Evolutionary conservation across 2,329 filamentous ascomycete species (phyloP), one percentile per base, ranked within the genome.

Genomic region (Microcyclosporella mali): DNA sequence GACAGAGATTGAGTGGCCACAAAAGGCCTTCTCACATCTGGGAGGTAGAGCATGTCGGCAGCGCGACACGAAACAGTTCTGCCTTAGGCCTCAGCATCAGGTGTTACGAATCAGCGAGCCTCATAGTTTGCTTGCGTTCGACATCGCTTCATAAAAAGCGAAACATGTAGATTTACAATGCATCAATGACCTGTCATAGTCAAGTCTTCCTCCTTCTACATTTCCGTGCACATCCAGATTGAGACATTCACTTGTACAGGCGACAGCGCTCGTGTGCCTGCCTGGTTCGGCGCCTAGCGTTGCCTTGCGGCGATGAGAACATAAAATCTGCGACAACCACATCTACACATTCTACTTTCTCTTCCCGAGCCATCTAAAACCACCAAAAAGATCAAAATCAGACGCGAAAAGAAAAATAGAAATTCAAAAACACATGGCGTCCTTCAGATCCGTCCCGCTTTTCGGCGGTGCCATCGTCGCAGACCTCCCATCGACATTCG

Each of bases 391-490:
- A 32, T 12, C 30, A 32, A 35, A 15, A 31, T 15, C 18, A 32
- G 12, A 7, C 33, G 17, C 19, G 16, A 16, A 16, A 27, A 6
- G 38, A 40, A 21, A 34, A 33, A 19, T n/a, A 25, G 4, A 12
- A 21, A 14, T 19, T 29, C n/a, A n/a, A 29, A 29, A 8, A 11
- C 15, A 11, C 25, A 27, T 18, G 15, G 21, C 21, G 9, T 25
- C 21, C 25, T 55, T 51, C 50, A 51, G 44, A 33, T 21, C 28
- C 2, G 44, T 45, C 31, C 32, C 43, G 41, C 78, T 89, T 35
- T 89, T 81, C 61, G 85, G 84, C 61, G 84, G 83, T 61, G 84
- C 84, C 47, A 77, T 88, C 50, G 71, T 75, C 52, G 78, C 74
- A 57, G 82, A 87, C 48, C 69, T 88, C 11, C 85, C 85, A 11